Conservation (phyloP, 257 asterid genomes). For the Ehretia macrophylla region DNA sequence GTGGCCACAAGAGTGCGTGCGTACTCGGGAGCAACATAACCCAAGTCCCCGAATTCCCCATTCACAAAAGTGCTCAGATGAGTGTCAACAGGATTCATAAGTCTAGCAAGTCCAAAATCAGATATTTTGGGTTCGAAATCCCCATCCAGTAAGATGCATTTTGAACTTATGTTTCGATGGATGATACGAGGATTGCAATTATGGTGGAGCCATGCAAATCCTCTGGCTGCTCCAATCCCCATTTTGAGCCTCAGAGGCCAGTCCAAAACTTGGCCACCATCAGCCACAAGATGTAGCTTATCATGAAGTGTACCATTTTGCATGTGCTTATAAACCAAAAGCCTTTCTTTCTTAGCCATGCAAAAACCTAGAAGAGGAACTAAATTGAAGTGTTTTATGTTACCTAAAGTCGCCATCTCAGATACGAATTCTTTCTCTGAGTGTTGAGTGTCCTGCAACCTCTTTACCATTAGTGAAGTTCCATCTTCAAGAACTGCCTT, state of each 20-base stretch:
- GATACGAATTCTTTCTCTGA: slow-evolving; percentile 56
- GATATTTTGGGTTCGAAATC: slow-evolving; percentile 51
- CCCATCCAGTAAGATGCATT: slow-evolving; percentile 19
- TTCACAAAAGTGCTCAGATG: slow-evolving; percentile 90
- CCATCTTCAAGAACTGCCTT: slow-evolving; percentile 61
- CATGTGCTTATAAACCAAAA: slow-evolving; percentile 57
- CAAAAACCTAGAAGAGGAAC: slow-evolving; percentile 70
- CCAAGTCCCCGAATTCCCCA: slow-evolving; percentile 87
- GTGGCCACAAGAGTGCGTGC: slow-evolving; percentile 74
- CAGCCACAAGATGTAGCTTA: slow-evolving; percentile 34
- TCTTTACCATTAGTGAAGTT: slow-evolving; percentile 55
- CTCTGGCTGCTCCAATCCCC: slow-evolving; percentile 53
- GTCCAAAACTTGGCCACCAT: slow-evolving; percentile 33
- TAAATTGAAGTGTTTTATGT: slow-evolving; percentile 50
- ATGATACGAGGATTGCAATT: slow-evolving; percentile 68
- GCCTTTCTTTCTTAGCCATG: slow-evolving; percentile 50
- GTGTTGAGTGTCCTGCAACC: slow-evolving; percentile 64
- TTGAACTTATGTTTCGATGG: slow-evolving; percentile 64
- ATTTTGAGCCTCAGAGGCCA: slow-evolving; percentile 66
- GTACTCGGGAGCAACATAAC: slow-evolving; percentile 88
- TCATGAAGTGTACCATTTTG: slow-evolving; percentile 59
- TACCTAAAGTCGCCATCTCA: slow-evolving; percentile 58
- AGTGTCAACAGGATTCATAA: slow-evolving; percentile 85
- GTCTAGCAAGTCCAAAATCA: slow-evolving; percentile 85
- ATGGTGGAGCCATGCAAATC: slow-evolving; percentile 72